Percentiles rank a stretch among this genome's conserved stretches.
These are phyloP conservation scores for Ophiostoma pallidulum DNA, from an alignment of 2,329 filamentous ascomycete species.

Conservation along the genomic window DNA sequence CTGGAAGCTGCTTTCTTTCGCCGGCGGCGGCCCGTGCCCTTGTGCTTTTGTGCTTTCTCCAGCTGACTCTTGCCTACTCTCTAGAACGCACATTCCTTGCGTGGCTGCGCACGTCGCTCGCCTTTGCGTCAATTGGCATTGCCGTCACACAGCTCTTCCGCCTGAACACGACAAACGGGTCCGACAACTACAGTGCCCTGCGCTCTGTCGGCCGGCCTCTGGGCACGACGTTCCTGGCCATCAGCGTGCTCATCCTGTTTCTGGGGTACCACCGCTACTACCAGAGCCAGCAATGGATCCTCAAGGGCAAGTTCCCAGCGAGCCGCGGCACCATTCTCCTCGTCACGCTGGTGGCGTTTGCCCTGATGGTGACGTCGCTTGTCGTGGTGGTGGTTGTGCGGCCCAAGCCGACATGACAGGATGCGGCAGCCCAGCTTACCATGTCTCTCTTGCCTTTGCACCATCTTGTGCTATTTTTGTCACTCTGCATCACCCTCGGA, in stretches of 20 bases:
- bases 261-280: constrained; percentile 73
- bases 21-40: no score
- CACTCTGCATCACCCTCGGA: no score
- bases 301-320: constrained; percentile 70
- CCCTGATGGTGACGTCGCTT: constrained; percentile 51
- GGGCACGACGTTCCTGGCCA: constrained; percentile 65
- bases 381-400: constrained; percentile 51
- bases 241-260: constrained; percentile 64
- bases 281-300: constrained; percentile 69
- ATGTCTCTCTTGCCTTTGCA: no score
- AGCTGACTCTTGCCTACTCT: no score
- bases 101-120: constrained; percentile 73
- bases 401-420: constrained; percentile 2
- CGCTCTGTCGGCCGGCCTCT: constrained; percentile 62
- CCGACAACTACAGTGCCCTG: constrained; percentile 31
- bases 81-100: constrained; percentile 80
- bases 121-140: constrained; percentile 74
- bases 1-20: no score
- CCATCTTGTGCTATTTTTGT: no score
- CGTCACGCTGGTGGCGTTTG: constrained; percentile 55
- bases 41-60: no score
- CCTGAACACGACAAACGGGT: constrained; percentile 54
- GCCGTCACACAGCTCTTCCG: constrained; percentile 79
- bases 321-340: constrained; percentile 65
- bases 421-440: no score